Evolutionary conservation across 2,329 filamentous ascomycete genomes (phyloP), one percentile per base, ranked within the genome.

Genomic region (Trichoderma sp.): DNA sequence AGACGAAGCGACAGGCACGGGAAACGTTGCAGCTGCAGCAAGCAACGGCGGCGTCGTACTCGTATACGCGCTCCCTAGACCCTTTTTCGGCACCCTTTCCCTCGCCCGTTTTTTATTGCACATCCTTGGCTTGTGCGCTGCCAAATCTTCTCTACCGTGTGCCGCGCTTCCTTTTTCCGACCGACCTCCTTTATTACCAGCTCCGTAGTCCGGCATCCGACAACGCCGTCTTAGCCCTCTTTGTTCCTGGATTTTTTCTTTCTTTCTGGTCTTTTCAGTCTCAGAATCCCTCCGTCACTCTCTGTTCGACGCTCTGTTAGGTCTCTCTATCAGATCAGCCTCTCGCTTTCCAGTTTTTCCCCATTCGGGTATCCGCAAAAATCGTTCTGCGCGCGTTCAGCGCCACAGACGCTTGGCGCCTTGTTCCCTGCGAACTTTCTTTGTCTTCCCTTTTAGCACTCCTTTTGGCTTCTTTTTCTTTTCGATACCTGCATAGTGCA

Each of bases 61-160:
- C 54, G 64, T 66, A 66, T 66, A 66, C 63, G 39, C 64, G 54
- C 64, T 26, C 26, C 37, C 51, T 66, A 66, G 64, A 66, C 64
- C 64, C 54, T 66, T 66, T 58, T 66, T 34, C 60, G 51, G 61
- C n/a, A 66, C 52, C 61, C 61, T 64, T 49, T 66, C 52, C 61
- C 61, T 46, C 61, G 51, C 61, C 61, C 61, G 61, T 46, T 55
- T 58, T 59, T 66, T 51, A 59, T 66, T 66, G 64, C 64, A 66
- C 64, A 66, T 66, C 64, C 64, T 66, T 66, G 54, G 64, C 64
- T 66, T 66, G 64, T 66, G 64, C 64, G 54, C 64, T 58, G 64
- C 64, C 54, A 66, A 66, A 66, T 66, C 64, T 66, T 46, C 26
- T 58, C 64, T 14, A 51, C 59, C 59, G 46, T 63, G 64, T 66